A percentile compares a stretch with the other conserved stretches of the same genome.
Evolutionary conservation across 2,329 filamentous ascomycete species (phyloP).

Genomic region (Chrysosporium keratinophilum): DNA sequence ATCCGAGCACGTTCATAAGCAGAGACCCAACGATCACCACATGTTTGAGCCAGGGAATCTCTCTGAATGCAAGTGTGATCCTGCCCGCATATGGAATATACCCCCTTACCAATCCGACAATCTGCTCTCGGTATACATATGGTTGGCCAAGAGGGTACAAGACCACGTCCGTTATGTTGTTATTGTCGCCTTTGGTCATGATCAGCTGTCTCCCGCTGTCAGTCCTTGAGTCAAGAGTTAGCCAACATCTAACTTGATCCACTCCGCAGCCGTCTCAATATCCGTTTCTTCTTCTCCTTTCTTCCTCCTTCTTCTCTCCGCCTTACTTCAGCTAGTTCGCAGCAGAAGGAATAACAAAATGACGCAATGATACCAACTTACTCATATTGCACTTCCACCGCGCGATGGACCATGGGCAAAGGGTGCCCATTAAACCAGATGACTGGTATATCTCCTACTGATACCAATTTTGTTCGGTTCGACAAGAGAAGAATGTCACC

Average conservation of each 20-base stretch:
- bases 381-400: not conserved
- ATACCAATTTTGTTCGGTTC: not conserved
- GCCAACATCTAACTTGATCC: too few species aligned
- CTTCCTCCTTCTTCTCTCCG: too few species aligned
- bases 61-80: not conserved
- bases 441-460: not conserved
- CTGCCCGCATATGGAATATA: not conserved
- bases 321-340: too few species aligned
- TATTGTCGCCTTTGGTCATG: not conserved
- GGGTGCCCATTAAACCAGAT: not conserved
- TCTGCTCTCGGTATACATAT: not conserved
- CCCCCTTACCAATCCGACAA: not conserved
- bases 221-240: not conserved
- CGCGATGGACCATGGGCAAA: not conserved
- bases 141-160: not conserved
- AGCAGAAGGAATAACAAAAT: too few species aligned
- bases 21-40: not conserved
- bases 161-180: not conserved
- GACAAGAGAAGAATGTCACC: not conserved
- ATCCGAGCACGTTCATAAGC: not conserved
- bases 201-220: not conserved
- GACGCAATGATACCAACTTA: not conserved
- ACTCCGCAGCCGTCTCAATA: too few species aligned
- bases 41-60: not conserved
- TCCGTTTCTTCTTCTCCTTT: too few species aligned